Evolutionary conservation across 2,329 filamentous ascomycete species (phyloP), one percentile per base, ranked within the genome.

Genomic region (Hortaea werneckii): DNA sequence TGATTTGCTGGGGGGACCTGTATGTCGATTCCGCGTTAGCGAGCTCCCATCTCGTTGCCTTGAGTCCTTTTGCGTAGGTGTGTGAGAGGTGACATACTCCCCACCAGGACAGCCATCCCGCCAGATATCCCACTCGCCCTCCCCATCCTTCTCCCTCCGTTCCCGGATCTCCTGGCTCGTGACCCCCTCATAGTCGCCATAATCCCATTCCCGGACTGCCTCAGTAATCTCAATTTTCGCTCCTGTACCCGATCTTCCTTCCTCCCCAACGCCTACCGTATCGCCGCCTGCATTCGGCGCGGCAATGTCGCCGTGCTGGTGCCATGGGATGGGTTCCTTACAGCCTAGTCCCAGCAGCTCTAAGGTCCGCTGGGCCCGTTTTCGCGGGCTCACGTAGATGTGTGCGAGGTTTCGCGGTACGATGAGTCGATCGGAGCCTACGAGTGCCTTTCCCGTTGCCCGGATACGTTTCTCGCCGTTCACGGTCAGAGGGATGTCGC

Each of bases 331-430:
- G 2, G 35, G 41, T 10, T 53, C 50, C n/a, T 70, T 65, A 60
- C 82, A 80, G 42, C 82, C 85, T 13, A 95, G 71, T 55, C 85
- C 78, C 27, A 95, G 79, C 41, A 95, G 78, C 64, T 95, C 87
- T 60, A 95, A 83, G n/a, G 89, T 96, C 42, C 80, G 77, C 66
- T 92, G 88, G 13, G 90, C 87, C 48, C 89, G 84, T 50, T 77
- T 79, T 40, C 89, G 83, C 2, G 89, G 90, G 1, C 87, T 94
- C 37, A 95, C 87, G 66, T 90, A 95, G 83, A 95, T 84, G 64
- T 94, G 87, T 4, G 80, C 82, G 41, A 95, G 71, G 60, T 89
- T 85, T 54, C 72, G 78, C 0, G 88, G 88, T 5, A 88, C 86
- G 54, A 95, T 94, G 48, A 95, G 71, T 40, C 89, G 75, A 61